These are phyloP conservation scores for Umbilicus rupestris DNA, from an alignment of 164 flowering plant genomes.

Conservation along the genomic window DNA sequence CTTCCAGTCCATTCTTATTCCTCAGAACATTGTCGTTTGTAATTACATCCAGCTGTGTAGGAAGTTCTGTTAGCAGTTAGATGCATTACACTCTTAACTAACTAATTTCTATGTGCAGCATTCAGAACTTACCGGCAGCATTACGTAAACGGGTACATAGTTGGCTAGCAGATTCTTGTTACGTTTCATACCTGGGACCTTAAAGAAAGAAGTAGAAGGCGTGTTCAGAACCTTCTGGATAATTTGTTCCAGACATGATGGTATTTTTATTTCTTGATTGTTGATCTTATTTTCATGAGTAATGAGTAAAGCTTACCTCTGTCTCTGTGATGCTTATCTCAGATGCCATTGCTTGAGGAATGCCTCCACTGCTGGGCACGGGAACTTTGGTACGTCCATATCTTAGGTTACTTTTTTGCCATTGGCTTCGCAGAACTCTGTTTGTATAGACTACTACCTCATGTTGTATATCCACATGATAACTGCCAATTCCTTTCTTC, in stretches of 20 bases:
- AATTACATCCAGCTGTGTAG: slow-evolving; percentile 49
- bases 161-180: slow-evolving; percentile 28
- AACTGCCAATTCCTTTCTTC: background rate
- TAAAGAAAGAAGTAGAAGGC: background rate
- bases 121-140: slow-evolving; percentile 39
- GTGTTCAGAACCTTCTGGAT: background rate
- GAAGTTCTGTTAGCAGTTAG: background rate
- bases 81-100: background rate
- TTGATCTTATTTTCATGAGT: too few relatives aligned
- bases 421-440: slow-evolving; percentile 6
- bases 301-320: slow-evolving; percentile 12
- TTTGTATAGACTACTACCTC: background rate
- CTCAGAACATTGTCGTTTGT: slow-evolving; percentile 38
- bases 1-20: slow-evolving; percentile 28
- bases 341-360: slow-evolving; percentile 21
- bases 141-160: slow-evolving; percentile 62
- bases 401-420: slow-evolving; percentile 7
- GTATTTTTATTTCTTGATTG: background rate
- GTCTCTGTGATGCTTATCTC: slow-evolving; percentile 13
- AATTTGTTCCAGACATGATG: background rate
- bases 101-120: slow-evolving; percentile 6
- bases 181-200: slow-evolving; percentile 20
- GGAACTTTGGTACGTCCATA: background rate
- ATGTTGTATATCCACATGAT: background rate
- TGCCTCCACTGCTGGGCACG: background rate